Evolutionary conservation across 73 alveolate genomes (phyloP).

Genomic region (Diophrys sp.): DNA sequence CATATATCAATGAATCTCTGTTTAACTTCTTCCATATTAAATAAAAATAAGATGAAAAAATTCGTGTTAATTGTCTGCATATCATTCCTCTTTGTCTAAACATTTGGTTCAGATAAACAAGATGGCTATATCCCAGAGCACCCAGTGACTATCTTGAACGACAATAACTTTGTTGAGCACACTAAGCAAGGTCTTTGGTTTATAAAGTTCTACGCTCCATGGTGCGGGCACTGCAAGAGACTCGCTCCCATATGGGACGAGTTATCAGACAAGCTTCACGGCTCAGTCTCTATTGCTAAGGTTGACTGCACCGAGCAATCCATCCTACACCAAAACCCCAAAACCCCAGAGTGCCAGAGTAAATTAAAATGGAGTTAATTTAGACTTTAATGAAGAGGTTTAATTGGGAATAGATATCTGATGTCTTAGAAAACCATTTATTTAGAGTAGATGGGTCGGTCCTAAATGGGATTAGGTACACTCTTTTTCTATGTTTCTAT

Average conservation of each 20-base stretch:
- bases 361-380: too few relatives aligned
- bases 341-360: too few relatives aligned
- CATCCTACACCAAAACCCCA: too few relatives aligned
- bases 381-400: too few relatives aligned
- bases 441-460: too few relatives aligned
- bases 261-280: conserved; percentile 48
- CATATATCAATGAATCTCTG: too few relatives aligned
- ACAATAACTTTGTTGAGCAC: background rate
- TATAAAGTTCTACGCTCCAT: conserved; percentile 79
- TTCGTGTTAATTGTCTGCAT: background rate
- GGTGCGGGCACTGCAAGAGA: conserved; percentile 83
- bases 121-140: background rate
- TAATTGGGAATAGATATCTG: too few relatives aligned
- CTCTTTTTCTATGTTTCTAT: too few relatives aligned
- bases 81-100: too few relatives aligned
- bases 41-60: background rate
- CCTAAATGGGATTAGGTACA: too few relatives aligned
- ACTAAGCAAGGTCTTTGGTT: conserved; percentile 21
- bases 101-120: background rate
- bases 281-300: conserved; percentile 39
- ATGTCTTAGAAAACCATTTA: too few relatives aligned
- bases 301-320: conserved; percentile 52
- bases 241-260: conserved; percentile 65
- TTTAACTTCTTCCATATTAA: too few relatives aligned
- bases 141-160: background rate